Conservation (phyloP, 2,329 filamentous ascomycete species). For the Venturia effusa region DNA sequence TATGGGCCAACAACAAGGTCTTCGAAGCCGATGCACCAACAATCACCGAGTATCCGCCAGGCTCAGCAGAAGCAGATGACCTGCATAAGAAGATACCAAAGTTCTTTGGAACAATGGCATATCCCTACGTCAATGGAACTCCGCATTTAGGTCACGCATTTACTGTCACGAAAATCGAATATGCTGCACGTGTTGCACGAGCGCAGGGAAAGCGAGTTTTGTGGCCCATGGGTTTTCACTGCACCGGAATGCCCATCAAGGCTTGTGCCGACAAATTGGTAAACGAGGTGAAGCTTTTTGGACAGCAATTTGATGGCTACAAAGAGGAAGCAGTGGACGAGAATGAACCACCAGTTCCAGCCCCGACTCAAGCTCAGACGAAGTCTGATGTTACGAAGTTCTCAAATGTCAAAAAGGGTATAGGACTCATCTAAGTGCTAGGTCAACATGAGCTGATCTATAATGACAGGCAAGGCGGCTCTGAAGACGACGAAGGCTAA, state of each 20-base stretch:
- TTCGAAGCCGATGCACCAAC: slow-evolving; percentile 84
- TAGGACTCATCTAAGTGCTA: neutral
- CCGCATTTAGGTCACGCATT: slow-evolving; percentile 85
- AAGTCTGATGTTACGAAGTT: slow-evolving; percentile 88
- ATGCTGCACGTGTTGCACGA: slow-evolving; percentile 71
- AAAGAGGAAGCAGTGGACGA: slow-evolving; percentile 43
- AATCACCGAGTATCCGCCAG: slow-evolving; percentile 62
- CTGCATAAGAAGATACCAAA: slow-evolving; percentile 76
- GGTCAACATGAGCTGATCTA: neutral
- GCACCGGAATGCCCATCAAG: slow-evolving; percentile 97
- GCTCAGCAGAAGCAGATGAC: slow-evolving; percentile 61
- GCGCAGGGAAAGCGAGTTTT: slow-evolving; percentile 84
- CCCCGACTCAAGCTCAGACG: slow-evolving; percentile 50
- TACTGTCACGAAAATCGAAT: slow-evolving; percentile 87
- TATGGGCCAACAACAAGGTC: slow-evolving; percentile 66
- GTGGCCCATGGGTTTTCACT: slow-evolving; percentile 91
- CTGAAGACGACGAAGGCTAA: slow-evolving; percentile 88
- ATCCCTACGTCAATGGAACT: slow-evolving; percentile 29
- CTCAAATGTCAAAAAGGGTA: slow-evolving; percentile 66
- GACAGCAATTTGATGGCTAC: slow-evolving; percentile 72
- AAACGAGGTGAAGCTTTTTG: slow-evolving; percentile 81
- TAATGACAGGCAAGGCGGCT: slow-evolving; percentile 54
- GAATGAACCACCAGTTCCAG: slow-evolving; percentile 41
- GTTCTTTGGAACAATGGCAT: slow-evolving; percentile 55
- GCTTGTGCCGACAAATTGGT: slow-evolving; percentile 91